Base-by-base conservation (phyloP, 164 flowering plant species). In the Liriodendron chinense region DNA sequence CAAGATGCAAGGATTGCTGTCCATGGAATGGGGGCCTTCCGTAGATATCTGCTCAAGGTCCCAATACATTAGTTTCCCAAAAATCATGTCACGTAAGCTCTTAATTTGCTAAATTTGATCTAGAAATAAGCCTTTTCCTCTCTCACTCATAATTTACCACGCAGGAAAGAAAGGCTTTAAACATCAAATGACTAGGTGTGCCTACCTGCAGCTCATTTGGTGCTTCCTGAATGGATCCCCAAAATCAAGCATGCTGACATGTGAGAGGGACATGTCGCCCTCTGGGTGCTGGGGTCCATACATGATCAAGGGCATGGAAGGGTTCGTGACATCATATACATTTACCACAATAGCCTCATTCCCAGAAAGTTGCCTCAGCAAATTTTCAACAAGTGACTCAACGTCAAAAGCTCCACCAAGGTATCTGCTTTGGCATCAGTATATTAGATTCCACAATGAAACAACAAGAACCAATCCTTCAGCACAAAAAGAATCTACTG, bases 361-460 rank as follows among this genome's bases (percentile, higher is more conserved):
- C 61, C 90, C 96, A 67, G 92, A 90, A 74, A 95, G 97, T 78
- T 92, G 94, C 70, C 94, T 94, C 47, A 95, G 95, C 81, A 95
- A 85, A 79, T 92, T 91, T 82, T 95, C 94, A 68, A 95, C 98
- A 22, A 95, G 91, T 47, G 98, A 92, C 87, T 92, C 96, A 23
- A 95, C 93, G 85, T 95, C 98, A 82, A 93, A 95, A 26, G 98
- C 88, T 75, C 97, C 98, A 77, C 98, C 98, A 76, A 95, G 86
- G 80, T 92, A 95, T 59, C 98, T 95, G 89, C 69, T 59, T 75
- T 21, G 34, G 9, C n/a, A 68, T 62, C 26, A 68, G 48, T 25
- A 53, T 9, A 53, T 74, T 25, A 75, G 65, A 67, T 68, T 26
- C 49, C 23, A 1, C 53, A 62, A 65, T 56, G 61, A 75, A 65